Conservation (phyloP, 2,329 filamentous ascomycete genomes). For the Curvularia hawaiiensis region DNA sequence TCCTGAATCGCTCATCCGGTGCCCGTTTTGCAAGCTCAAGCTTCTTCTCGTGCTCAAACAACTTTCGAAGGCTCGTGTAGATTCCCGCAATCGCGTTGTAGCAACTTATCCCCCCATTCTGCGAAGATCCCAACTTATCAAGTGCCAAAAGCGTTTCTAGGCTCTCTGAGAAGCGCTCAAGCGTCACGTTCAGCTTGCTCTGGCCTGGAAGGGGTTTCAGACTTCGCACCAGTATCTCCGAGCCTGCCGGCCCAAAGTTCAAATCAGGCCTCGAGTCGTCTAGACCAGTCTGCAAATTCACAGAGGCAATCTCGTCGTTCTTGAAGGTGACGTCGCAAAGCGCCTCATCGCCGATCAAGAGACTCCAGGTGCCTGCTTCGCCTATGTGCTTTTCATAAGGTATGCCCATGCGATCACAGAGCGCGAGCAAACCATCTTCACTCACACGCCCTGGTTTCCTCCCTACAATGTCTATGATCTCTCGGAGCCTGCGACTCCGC, state of each 20-base stretch:
- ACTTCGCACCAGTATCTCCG: conserved; percentile 68
- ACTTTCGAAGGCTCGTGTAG: conserved; percentile 69
- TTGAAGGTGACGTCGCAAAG: conserved; percentile 38
- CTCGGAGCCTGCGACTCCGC: conserved; percentile 58
- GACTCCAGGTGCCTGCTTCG: conserved; percentile 39
- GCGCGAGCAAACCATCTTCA: conserved; percentile 73
- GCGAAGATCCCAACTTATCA: conserved; percentile 73
- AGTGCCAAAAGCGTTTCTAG: conserved; percentile 70
- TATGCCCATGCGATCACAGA: conserved; percentile 70
- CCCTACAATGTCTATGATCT: conserved; percentile 69
- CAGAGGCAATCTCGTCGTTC: conserved; percentile 57
- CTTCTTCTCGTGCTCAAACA: conserved; percentile 74
- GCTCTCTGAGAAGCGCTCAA: conserved; percentile 74
- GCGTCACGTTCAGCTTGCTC: conserved; percentile 70
- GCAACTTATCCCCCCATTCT: conserved; percentile 65
- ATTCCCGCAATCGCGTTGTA: conserved; percentile 78
- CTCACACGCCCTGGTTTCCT: conserved; percentile 73
- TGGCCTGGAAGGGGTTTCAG: conserved; percentile 65
- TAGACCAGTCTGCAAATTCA: conserved; percentile 68
- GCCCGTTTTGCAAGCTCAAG: conserved; percentile 38
- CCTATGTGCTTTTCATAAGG: conserved; percentile 49
- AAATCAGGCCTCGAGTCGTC: conserved; percentile 60
- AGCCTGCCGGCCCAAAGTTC: conserved; percentile 58
- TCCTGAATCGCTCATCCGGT: conserved; percentile 47
- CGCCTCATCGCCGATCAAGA: conserved; percentile 43